A percentile compares a stretch with the other conserved stretches of the same genome.
These are phyloP conservation scores for Pyrenophora graminea DNA, from an alignment of 2,329 filamentous ascomycete genomes.

Conservation along the genomic window DNA sequence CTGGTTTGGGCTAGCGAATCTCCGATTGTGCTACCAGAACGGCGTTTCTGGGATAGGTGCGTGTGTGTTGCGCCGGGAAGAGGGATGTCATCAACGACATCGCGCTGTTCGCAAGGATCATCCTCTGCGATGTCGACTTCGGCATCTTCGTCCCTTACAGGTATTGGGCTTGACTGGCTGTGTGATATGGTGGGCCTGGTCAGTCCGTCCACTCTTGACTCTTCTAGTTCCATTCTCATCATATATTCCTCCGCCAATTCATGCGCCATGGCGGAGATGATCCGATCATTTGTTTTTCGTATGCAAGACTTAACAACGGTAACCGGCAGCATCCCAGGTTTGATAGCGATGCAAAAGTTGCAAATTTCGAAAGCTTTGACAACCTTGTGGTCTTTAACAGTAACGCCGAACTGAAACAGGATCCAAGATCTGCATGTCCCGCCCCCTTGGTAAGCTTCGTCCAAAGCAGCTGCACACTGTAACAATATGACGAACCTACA, in stretches of 20 bases:
- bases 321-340: too few species aligned
- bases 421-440: neutral
- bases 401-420: too few species aligned
- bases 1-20: neutral
- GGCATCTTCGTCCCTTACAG: neutral
- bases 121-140: neutral
- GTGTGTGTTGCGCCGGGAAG: neutral
- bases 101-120: neutral
- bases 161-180: neutral
- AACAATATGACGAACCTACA: neutral
- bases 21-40: slow-evolving; percentile 1
- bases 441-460: neutral
- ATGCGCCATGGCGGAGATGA: neutral
- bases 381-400: too few species aligned
- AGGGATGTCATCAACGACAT: neutral
- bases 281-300: neutral
- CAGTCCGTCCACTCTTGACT: neutral
- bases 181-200: neutral
- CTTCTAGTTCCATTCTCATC: neutral
- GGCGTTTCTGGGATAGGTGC: neutral
- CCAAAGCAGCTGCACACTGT: neutral
- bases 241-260: neutral
- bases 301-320: too few species aligned
- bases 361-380: neutral
- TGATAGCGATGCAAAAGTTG: too few species aligned